phyloP scores from a whole-genome alignment of 73 alveolate species.

The Blepharisma stoltei region DNA sequence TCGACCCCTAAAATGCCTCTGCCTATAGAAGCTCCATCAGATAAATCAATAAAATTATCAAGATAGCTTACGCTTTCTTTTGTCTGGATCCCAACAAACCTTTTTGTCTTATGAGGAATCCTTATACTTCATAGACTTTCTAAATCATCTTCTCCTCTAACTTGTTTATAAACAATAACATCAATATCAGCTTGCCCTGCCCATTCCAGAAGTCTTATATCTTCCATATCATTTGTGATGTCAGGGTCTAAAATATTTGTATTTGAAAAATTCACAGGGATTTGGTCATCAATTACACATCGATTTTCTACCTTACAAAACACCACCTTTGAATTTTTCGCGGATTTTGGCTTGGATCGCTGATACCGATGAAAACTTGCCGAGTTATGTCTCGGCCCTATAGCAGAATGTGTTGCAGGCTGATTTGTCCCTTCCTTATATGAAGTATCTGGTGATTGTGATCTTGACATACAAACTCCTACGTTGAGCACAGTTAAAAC shows the following conservation, averaged over 20 bases:
- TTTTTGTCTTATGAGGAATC: not conserved
- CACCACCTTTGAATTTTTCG: slow-evolving; percentile 2
- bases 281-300: slow-evolving; percentile 4
- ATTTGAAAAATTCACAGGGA: slow-evolving; percentile 1
- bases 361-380: not conserved
- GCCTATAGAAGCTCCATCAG: not conserved
- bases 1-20: not conserved
- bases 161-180: not conserved
- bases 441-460: not conserved
- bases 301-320: slow-evolving; percentile 5
- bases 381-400: not conserved
- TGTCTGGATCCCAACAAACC: slow-evolving; percentile 22
- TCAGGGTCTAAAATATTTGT: not conserved
- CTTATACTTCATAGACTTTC: not conserved
- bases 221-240: not conserved
- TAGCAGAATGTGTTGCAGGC: not conserved
- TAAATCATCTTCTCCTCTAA: slow-evolving; percentile 5
- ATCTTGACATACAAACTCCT: not conserved
- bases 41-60: not conserved
- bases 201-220: slow-evolving; percentile 20
- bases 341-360: not conserved
- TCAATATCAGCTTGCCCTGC: slow-evolving; percentile 6
- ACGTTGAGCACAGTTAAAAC: not conserved
- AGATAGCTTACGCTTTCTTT: not conserved
- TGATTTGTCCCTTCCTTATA: not conserved